phyloP scores from a whole-genome alignment of 2,329 filamentous ascomycete genomes.

The Epicoccum sorghinum region DNA sequence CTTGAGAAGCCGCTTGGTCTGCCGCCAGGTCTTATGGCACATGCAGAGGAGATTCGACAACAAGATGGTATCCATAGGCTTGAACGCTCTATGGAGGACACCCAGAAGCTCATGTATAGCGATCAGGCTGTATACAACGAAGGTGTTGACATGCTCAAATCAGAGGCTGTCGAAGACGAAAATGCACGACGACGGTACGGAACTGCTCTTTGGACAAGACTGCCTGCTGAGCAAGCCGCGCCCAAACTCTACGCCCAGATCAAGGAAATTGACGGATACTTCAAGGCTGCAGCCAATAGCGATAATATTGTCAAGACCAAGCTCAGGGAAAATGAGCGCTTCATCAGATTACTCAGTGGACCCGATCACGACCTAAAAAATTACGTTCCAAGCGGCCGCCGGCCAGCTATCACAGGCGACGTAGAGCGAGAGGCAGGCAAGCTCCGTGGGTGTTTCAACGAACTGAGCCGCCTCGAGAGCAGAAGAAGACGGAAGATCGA shows the following conservation, averaged over 20 bases:
- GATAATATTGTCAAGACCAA: slow-evolving; percentile 78
- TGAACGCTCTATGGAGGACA: slow-evolving; percentile 82
- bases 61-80: slow-evolving; percentile 82
- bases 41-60: slow-evolving; percentile 92
- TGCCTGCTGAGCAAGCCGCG: slow-evolving; percentile 71
- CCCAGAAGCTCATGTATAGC: slow-evolving; percentile 82
- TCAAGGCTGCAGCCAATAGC: slow-evolving; percentile 71
- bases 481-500: slow-evolving; percentile 81
- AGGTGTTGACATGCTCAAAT: slow-evolving; percentile 75
- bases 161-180: slow-evolving; percentile 85
- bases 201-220: slow-evolving; percentile 81
- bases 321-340: slow-evolving; percentile 74
- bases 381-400: slow-evolving; percentile 84
- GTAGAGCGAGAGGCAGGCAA: slow-evolving; percentile 80
- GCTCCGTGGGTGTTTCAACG: slow-evolving; percentile 81
- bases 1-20: slow-evolving; percentile 92
- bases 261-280: slow-evolving; percentile 83
- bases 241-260: slow-evolving; percentile 76
- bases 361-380: slow-evolving; percentile 82
- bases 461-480: slow-evolving; percentile 82
- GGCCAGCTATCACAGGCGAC: slow-evolving; percentile 77
- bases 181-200: slow-evolving; percentile 77
- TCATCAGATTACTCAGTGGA: slow-evolving; percentile 77
- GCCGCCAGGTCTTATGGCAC: slow-evolving; percentile 82
- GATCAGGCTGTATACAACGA: slow-evolving; percentile 83